These are phyloP conservation scores for Pythium utonaiense DNA, from an alignment of 352 stramenopile genomes.

Conservation along the genomic window DNA sequence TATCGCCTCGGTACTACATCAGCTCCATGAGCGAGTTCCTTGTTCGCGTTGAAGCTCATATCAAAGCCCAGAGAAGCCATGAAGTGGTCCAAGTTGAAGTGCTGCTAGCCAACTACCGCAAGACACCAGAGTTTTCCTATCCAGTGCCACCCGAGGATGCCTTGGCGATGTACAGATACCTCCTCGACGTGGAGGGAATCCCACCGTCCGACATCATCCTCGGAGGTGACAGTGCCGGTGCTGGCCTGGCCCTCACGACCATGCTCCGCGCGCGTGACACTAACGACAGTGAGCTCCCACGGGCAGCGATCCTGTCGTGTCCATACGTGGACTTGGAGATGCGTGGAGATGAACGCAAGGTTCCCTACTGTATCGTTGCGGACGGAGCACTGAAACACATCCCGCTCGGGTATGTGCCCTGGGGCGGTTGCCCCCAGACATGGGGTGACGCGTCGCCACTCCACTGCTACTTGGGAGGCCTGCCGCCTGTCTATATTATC, in stretches of 20 bases:
- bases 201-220: conserved; percentile 11
- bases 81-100: conserved; percentile 1
- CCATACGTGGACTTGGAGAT: conserved; percentile 13
- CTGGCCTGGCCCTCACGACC: conserved; percentile 7
- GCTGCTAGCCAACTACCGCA: conserved; percentile 27
- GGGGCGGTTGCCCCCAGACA: neutral
- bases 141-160: conserved; percentile 8
- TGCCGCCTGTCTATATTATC: conserved; percentile 19
- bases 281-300: neutral
- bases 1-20: conserved; percentile 10
- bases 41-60: neutral
- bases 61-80: neutral
- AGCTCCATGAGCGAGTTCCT: conserved; percentile 27
- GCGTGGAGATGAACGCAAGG: conserved; percentile 9
- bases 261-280: conserved; percentile 12
- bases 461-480: conserved; percentile 5
- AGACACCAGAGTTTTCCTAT: conserved; percentile 13
- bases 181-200: conserved; percentile 1
- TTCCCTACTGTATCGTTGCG: conserved; percentile 13
- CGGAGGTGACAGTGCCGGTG: conserved; percentile 21
- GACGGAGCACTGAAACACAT: neutral
- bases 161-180: conserved; percentile 16
- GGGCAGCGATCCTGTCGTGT: conserved; percentile 4
- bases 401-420: neutral
- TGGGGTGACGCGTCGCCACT: conserved; percentile 12